A percentile compares a stretch with the other conserved stretches of the same genome.
Conservation (phyloP, 2,329 filamentous ascomycete species). For the Cercospora beticola region DNA sequence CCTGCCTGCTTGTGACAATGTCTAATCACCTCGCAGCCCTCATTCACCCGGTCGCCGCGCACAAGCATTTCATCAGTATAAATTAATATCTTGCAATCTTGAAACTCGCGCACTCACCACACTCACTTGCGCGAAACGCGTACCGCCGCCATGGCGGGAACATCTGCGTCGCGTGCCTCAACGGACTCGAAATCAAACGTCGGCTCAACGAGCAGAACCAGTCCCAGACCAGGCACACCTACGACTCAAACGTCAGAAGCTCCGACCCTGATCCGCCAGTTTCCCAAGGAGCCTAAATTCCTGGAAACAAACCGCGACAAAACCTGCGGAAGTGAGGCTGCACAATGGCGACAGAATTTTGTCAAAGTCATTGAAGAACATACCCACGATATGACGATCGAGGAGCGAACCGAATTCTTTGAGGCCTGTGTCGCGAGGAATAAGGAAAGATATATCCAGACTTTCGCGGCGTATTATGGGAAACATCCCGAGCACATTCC, state of each 20-base stretch:
- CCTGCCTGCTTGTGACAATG: background rate
- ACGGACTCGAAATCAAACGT: background rate
- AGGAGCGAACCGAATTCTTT: constrained; percentile 13
- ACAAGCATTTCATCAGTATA: background rate
- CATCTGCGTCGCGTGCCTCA: background rate
- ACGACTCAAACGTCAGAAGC: constrained; percentile 5
- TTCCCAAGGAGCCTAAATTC: constrained; percentile 4
- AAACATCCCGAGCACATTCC: constrained; percentile 13
- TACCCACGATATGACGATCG: constrained; percentile 5
- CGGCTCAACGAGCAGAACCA: background rate
- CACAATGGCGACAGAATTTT: constrained; percentile 7
- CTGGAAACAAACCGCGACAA: constrained; percentile 2
- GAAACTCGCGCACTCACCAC: background rate
- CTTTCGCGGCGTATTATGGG: constrained; percentile 9
- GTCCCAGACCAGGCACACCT: constrained; percentile 3
- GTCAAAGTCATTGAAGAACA: constrained; percentile 9
- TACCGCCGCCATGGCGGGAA: background rate
- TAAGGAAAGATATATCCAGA: constrained; percentile 6
- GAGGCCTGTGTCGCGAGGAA: constrained; percentile 5
- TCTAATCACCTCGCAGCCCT: constrained; percentile 9
- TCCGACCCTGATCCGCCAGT: background rate
- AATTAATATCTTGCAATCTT: background rate
- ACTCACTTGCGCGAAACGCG: background rate
- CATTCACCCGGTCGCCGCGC: background rate
- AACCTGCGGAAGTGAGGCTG: constrained; percentile 8